Conservation (phyloP, 495 filamentous ascomycete species). For the Lindgomyces ingoldianus region DNA sequence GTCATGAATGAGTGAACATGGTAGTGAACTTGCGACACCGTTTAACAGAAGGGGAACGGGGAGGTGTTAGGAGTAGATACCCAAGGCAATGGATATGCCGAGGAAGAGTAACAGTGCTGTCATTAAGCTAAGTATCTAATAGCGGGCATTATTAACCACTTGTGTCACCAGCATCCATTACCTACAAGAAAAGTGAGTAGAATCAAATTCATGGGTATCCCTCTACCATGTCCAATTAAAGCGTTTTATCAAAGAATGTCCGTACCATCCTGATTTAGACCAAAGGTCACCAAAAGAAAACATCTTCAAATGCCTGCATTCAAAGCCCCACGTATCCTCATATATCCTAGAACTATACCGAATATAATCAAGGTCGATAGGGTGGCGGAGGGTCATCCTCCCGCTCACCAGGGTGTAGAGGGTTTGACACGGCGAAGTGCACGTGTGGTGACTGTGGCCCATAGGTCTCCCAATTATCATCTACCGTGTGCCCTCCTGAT, state of each 20-base stretch:
- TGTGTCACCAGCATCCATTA: background rate
- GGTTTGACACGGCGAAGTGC: background rate
- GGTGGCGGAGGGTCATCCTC: constrained; percentile 32
- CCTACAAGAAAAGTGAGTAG: background rate
- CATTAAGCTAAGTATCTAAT: background rate
- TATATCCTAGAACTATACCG: background rate
- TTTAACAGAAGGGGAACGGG: no score
- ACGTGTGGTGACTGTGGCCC: constrained; percentile 2
- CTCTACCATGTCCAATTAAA: constrained; percentile 4
- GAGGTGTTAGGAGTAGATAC: no score
- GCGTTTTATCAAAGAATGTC: background rate
- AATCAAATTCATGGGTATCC: constrained; percentile 3
- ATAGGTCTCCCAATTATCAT: constrained; percentile 29
- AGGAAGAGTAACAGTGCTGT: no score
- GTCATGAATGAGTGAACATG: no score
- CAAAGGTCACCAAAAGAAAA: background rate
- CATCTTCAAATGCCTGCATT: constrained; percentile 4
- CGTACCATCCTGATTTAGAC: background rate
- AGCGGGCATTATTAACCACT: background rate
- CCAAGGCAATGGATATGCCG: no score
- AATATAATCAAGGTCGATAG: constrained; percentile 21
- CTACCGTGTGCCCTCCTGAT: constrained; percentile 10
- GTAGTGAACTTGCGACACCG: no score
- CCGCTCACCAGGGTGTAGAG: background rate
- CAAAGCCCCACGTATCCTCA: background rate